Percentiles rank a stretch among this genome's conserved stretches.
Conservation (phyloP, 306 rosid genomes). For the Luffa acutangula region DNA sequence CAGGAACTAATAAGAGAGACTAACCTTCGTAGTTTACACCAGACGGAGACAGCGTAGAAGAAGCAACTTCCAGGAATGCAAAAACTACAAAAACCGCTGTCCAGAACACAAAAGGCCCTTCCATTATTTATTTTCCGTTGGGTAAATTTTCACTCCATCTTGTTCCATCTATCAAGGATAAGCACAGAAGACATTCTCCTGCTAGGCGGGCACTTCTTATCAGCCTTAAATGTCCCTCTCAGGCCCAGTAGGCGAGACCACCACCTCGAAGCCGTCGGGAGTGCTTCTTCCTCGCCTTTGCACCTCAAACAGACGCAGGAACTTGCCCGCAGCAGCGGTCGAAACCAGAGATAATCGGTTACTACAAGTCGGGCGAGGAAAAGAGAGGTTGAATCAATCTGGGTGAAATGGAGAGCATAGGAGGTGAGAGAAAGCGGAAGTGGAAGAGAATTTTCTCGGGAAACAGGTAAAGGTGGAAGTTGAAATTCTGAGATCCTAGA, state of each 20-base stretch:
- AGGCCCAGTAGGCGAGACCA: slow-evolving; percentile 16
- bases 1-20: slow-evolving; percentile 4
- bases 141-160: slow-evolving; percentile 13
- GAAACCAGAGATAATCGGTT: too few species aligned
- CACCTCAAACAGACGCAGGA: background rate
- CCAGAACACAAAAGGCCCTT: slow-evolving; percentile 25
- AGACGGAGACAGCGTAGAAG: slow-evolving; percentile 86
- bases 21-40: slow-evolving; percentile 95
- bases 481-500: slow-evolving; percentile 61
- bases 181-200: slow-evolving; percentile 29
- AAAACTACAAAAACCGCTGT: slow-evolving; percentile 41
- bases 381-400: slow-evolving; percentile 36
- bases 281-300: background rate
- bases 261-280: background rate
- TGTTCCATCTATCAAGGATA: slow-evolving; percentile 22
- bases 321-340: too few species aligned
- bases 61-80: slow-evolving; percentile 40
- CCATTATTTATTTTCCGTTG: slow-evolving; percentile 33
- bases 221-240: slow-evolving; percentile 29
- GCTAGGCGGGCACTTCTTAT: background rate
- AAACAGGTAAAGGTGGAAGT: slow-evolving; percentile 15
- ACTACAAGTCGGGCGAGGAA: background rate
- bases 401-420: slow-evolving; percentile 11
- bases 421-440: slow-evolving; percentile 27
- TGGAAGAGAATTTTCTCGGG: slow-evolving; percentile 34